These are phyloP conservation scores for Sherardia arvensis DNA, from an alignment of 257 asterid genomes.

Conservation along the genomic window DNA sequence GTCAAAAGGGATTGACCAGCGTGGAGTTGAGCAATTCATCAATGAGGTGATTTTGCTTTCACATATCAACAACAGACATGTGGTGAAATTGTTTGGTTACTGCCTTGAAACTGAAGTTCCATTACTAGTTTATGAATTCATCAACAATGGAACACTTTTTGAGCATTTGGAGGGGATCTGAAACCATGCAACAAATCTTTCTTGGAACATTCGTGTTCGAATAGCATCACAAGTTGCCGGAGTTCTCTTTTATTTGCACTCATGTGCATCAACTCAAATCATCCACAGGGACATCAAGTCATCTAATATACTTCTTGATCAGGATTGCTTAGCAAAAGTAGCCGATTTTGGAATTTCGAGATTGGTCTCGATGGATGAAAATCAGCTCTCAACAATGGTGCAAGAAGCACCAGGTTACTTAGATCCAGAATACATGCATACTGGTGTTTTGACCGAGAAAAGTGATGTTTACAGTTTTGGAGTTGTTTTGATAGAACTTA, in stretches of 20 bases:
- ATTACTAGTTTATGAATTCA: too few relatives aligned
- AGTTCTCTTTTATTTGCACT: too few relatives aligned
- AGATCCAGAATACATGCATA: constrained; percentile 32
- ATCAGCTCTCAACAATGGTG: too few relatives aligned
- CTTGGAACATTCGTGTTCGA: constrained; percentile 22
- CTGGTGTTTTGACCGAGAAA: constrained; percentile 18
- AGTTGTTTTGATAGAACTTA: too few relatives aligned
- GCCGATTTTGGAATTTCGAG: constrained; percentile 29
- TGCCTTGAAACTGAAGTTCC: too few relatives aligned
- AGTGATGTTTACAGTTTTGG: constrained; percentile 36
- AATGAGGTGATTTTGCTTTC: too few relatives aligned
- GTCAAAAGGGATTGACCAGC: constrained; percentile 10
- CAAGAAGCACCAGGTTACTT: constrained; percentile 30
- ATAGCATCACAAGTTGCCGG: constrained; percentile 28
- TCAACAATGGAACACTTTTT: constrained; percentile 23
- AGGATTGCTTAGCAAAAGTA: constrained; percentile 17
- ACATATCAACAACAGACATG: too few relatives aligned
- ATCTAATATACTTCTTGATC: constrained; percentile 27
- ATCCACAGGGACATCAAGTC: constrained; percentile 29
- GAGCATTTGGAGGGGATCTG: constrained; percentile 18
- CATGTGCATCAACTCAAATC: too few relatives aligned
- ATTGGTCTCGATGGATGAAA: constrained; percentile 16
- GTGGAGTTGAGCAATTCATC: constrained; percentile 23
- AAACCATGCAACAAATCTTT: constrained; percentile 2
- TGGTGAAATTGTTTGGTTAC: too few relatives aligned